A percentile compares a stretch with the other conserved stretches of the same genome.
Conservation (phyloP, 2,329 filamentous ascomycete species). For the Aspergillus pseudoviridinutans region DNA sequence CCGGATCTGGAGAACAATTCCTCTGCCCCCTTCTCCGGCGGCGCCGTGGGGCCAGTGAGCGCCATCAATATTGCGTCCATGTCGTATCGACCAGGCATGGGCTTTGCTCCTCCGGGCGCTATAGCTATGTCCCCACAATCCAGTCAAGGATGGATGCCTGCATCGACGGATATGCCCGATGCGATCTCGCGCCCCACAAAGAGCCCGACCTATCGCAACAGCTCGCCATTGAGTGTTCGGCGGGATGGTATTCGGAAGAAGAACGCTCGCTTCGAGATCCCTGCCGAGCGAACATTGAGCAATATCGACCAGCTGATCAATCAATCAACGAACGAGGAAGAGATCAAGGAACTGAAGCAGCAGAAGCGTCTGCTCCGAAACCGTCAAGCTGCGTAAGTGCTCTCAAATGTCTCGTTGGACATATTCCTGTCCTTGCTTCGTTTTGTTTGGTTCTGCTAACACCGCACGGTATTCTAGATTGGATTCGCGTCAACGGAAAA, state of each 20-base stretch:
- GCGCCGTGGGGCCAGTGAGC: slow-evolving; percentile 39
- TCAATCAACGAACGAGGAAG: slow-evolving; percentile 74
- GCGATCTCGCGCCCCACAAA: slow-evolving; percentile 52
- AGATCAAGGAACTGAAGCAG: slow-evolving; percentile 97
- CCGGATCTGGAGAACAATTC: slow-evolving; percentile 48
- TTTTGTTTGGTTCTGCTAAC: slow-evolving; percentile 10
- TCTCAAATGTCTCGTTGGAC: slow-evolving; percentile 3
- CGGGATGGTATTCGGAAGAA: slow-evolving; percentile 96
- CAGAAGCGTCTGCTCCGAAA: slow-evolving; percentile 94
- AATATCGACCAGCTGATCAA: slow-evolving; percentile 94
- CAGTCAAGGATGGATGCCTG: slow-evolving; percentile 54
- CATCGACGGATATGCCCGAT: slow-evolving; percentile 47
- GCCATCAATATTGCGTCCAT: slow-evolving; percentile 37
- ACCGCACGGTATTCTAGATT: slow-evolving; percentile 53
- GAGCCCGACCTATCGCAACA: slow-evolving; percentile 64
- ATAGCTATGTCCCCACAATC: slow-evolving; percentile 60
- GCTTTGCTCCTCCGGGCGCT: slow-evolving; percentile 46
- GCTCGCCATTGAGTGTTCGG: slow-evolving; percentile 69
- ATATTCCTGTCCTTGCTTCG: slow-evolving; percentile 9
- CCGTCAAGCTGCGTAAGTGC: slow-evolving; percentile 89
- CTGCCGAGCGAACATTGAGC: slow-evolving; percentile 82
- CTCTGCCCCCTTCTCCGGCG: slow-evolving; percentile 40
- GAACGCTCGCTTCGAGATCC: slow-evolving; percentile 97
- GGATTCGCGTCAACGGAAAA: slow-evolving; percentile 95
- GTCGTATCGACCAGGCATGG: slow-evolving; percentile 46